phyloP scores from a whole-genome alignment of 2,329 filamentous ascomycete species.

The Epichloe aotearoae region DNA sequence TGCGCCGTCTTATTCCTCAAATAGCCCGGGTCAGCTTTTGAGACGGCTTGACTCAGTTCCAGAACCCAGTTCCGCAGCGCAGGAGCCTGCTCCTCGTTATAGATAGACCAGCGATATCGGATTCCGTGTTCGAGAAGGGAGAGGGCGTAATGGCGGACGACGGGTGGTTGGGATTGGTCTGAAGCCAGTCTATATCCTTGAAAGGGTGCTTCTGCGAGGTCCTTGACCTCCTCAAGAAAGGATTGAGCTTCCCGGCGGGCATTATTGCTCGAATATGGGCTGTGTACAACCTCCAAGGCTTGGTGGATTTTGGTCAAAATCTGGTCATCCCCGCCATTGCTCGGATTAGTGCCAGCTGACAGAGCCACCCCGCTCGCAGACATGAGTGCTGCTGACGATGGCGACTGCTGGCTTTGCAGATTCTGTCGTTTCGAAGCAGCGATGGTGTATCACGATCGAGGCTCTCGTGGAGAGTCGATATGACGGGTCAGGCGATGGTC shows the following conservation, averaged over 20 bases:
- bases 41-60: conserved; percentile 59
- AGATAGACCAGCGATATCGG: conserved; percentile 69
- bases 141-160: conserved; percentile 87
- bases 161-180: conserved; percentile 59
- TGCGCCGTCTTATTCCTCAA: conserved; percentile 88
- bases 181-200: conserved; percentile 76
- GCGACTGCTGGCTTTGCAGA: neutral
- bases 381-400: conserved; percentile 14
- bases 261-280: conserved; percentile 65
- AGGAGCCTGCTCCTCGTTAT: conserved; percentile 52
- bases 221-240: conserved; percentile 79
- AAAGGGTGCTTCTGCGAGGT: conserved; percentile 62
- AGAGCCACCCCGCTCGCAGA: conserved; percentile 23
- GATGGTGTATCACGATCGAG: neutral
- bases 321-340: conserved; percentile 26
- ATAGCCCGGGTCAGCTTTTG: conserved; percentile 63
- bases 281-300: conserved; percentile 80
- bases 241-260: conserved; percentile 69
- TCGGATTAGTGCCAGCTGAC: conserved; percentile 18
- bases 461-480: neutral
- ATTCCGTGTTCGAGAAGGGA: conserved; percentile 85
- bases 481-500: neutral
- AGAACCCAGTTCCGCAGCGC: conserved; percentile 66
- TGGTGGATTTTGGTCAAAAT: conserved; percentile 59
- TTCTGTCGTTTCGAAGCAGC: neutral